A percentile compares a stretch with the other conserved stretches of the same genome.
Evolutionary conservation across 2,329 filamentous ascomycete genomes (phyloP).

Genomic region (Cladophialophora chaetospira): DNA sequence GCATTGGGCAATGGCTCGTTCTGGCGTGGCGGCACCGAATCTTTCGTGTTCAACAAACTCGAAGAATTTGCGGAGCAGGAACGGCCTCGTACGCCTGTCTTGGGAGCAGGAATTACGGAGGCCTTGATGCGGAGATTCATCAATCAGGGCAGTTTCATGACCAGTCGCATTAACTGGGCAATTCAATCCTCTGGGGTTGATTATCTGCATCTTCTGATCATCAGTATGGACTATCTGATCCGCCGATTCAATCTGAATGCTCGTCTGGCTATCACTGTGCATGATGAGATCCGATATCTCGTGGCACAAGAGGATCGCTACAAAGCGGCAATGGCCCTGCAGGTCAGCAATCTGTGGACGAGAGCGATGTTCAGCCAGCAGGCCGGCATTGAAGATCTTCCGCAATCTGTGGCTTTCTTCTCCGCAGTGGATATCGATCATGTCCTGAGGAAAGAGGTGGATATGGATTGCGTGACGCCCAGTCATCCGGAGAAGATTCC

Average conservation of each 20-base stretch:
- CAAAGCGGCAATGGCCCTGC: slow-evolving; percentile 84
- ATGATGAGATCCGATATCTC: slow-evolving; percentile 95
- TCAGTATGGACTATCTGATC: slow-evolving; percentile 91
- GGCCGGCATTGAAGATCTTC: slow-evolving; percentile 91
- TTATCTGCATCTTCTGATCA: slow-evolving; percentile 90
- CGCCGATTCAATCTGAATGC: slow-evolving; percentile 82
- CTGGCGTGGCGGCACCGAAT: slow-evolving; percentile 95
- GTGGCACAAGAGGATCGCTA: slow-evolving; percentile 86
- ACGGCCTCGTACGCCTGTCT: slow-evolving; percentile 81
- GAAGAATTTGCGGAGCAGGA: slow-evolving; percentile 98
- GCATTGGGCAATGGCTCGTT: slow-evolving; percentile 70
- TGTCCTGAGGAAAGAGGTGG: slow-evolving; percentile 94
- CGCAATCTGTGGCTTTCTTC: slow-evolving; percentile 93
- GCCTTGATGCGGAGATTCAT: slow-evolving; percentile 87
- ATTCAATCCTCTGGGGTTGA: slow-evolving; percentile 97
- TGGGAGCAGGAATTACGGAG: slow-evolving; percentile 94
- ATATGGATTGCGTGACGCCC: slow-evolving; percentile 95
- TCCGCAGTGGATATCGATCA: slow-evolving; percentile 93
- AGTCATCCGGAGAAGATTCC: slow-evolving; percentile 77
- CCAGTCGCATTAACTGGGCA: slow-evolving; percentile 97
- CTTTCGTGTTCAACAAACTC: slow-evolving; percentile 96
- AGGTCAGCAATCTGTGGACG: slow-evolving; percentile 95
- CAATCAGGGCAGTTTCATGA: slow-evolving; percentile 88
- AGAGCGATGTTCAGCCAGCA: slow-evolving; percentile 97
- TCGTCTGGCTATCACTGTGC: slow-evolving; percentile 87